Evolutionary conservation across 352 stramenopile genomes (phyloP).

Genomic region (Globisporangium alternatum): DNA sequence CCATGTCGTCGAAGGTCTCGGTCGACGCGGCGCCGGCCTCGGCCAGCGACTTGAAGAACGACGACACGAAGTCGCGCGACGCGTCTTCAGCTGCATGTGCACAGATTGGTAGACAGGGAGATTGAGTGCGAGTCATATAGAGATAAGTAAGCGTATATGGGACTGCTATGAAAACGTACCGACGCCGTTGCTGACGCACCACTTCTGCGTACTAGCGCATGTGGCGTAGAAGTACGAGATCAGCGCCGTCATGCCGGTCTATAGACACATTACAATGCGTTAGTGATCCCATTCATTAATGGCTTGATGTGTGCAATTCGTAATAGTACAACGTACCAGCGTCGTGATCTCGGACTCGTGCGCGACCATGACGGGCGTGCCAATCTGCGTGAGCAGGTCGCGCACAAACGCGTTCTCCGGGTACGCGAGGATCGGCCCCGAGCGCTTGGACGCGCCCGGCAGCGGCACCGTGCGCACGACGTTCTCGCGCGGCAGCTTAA

Average conservation of each 20-base stretch:
- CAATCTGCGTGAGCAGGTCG: constrained; percentile 75
- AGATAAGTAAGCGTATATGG: constrained; percentile 2
- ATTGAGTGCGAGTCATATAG: background rate
- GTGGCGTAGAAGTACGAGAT: constrained; percentile 88
- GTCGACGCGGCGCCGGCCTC: constrained; percentile 67
- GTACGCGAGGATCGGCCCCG: constrained; percentile 77
- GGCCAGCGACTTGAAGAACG: constrained; percentile 82
- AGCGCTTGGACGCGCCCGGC: constrained; percentile 67
- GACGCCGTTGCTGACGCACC: constrained; percentile 85
- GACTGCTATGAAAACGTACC: constrained; percentile 34
- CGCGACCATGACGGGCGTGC: constrained; percentile 80
- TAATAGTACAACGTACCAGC: constrained; percentile 29
- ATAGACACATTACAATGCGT: background rate
- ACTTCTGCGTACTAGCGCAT: constrained; percentile 78
- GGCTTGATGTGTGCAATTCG: background rate
- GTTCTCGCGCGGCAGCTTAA: constrained; percentile 62
- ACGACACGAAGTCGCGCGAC: constrained; percentile 77
- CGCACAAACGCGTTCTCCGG: constrained; percentile 62
- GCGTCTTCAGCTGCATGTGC: constrained; percentile 42
- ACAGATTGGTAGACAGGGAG: background rate
- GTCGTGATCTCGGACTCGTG: constrained; percentile 82
- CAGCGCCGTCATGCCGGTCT: constrained; percentile 82
- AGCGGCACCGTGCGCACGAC: constrained; percentile 81
- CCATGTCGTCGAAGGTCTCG: constrained; percentile 82
- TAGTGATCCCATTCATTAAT: background rate